Evolutionary conservation across 495 filamentous ascomycete genomes (phyloP).

Genomic region (Penicilliopsis zonata): DNA sequence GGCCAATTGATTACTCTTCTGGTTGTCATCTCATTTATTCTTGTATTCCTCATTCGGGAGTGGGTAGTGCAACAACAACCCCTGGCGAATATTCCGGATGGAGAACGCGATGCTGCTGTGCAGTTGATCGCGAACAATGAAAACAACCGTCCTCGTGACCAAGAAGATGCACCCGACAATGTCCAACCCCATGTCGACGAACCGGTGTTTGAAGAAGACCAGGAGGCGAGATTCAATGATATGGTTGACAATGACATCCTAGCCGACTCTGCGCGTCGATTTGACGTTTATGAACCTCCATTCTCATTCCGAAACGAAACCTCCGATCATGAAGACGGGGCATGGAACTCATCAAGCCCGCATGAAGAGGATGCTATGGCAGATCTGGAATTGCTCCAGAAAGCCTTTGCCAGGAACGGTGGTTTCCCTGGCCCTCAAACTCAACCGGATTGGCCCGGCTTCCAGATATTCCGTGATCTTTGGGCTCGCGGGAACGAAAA

Average conservation of each 20-base stretch:
- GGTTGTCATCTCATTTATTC: constrained; percentile 83
- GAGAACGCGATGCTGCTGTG: constrained; percentile 34
- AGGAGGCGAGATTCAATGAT: too few species aligned
- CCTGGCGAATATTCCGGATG: constrained; percentile 46
- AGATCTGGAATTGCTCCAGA: too few species aligned
- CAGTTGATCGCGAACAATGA: constrained; percentile 29
- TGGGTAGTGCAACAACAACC: constrained; percentile 98
- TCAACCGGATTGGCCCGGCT: constrained; percentile 16
- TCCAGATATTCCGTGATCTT: constrained; percentile 39
- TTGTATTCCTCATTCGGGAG: constrained; percentile 91
- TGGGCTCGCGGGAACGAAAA: constrained; percentile 42
- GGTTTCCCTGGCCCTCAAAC: constrained; percentile 4
- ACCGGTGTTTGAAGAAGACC: constrained; percentile 8
- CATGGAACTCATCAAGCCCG: too few species aligned
- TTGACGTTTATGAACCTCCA: too few species aligned
- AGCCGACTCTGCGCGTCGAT: too few species aligned
- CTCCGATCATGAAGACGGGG: too few species aligned
- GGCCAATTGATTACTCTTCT: constrained; percentile 86
- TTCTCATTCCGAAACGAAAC: too few species aligned
- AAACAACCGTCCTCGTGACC: constrained; percentile 15
- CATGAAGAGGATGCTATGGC: too few species aligned
- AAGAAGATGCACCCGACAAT: constrained; percentile 5
- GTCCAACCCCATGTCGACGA: constrained; percentile 3
- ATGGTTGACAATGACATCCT: too few species aligned
- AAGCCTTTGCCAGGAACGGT: too few species aligned